These are phyloP conservation scores for Phytophthora brassicae DNA, from an alignment of 352 stramenopile species.

Conservation along the genomic window DNA sequence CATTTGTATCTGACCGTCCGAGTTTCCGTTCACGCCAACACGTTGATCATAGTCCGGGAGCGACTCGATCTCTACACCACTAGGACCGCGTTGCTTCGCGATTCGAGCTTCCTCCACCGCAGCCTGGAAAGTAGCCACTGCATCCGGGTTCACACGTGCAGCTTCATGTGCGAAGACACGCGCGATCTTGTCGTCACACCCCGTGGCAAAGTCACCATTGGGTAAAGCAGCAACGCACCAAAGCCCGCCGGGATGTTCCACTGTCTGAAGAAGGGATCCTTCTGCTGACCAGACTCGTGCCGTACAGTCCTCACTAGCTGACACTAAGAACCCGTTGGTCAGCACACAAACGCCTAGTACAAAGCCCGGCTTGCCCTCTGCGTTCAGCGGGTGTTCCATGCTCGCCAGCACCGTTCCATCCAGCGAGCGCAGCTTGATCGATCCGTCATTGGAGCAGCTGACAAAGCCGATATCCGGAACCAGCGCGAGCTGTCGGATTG, in stretches of 20 bases:
- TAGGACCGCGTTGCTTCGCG: conserved; percentile 77
- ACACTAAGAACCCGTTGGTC: conserved; percentile 57
- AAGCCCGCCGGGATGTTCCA: conserved; percentile 83
- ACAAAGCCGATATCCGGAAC: conserved; percentile 75
- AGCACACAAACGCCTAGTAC: conserved; percentile 74
- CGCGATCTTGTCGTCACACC: conserved; percentile 92
- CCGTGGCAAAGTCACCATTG: conserved; percentile 92
- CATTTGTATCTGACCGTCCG: conserved; percentile 95
- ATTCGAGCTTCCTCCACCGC: conserved; percentile 61
- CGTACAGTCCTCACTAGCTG: conserved; percentile 83
- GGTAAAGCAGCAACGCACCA: conserved; percentile 82
- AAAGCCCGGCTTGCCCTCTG: conserved; percentile 83
- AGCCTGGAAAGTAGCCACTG: conserved; percentile 65
- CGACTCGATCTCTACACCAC: conserved; percentile 92
- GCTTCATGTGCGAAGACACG: conserved; percentile 90
- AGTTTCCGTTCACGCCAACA: conserved; percentile 67
- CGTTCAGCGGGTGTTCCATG: conserved; percentile 79
- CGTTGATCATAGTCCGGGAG: conserved; percentile 93
- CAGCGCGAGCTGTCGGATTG: conserved; percentile 70
- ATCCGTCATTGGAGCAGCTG: conserved; percentile 86
- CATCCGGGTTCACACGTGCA: conserved; percentile 60
- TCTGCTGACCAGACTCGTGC: conserved; percentile 70
- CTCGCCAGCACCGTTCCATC: conserved; percentile 60
- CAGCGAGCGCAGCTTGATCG: conserved; percentile 65
- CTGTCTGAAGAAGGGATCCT: conserved; percentile 64